phyloP scores from a whole-genome alignment of 2,329 filamentous ascomycete genomes.

The Stemphylium lycopersici region DNA sequence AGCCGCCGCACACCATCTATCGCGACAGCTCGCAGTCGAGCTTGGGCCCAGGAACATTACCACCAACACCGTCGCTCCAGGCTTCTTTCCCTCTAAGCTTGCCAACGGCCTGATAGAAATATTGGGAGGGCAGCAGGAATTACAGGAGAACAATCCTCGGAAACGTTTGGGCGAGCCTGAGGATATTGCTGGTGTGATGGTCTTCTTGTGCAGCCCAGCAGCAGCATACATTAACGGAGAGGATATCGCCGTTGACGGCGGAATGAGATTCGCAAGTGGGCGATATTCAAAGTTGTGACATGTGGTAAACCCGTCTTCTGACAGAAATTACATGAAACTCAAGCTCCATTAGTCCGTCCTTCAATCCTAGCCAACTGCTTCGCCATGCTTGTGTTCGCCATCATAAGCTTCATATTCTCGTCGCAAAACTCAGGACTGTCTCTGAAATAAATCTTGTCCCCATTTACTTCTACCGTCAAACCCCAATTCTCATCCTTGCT shows the following conservation, averaged over 20 bases:
- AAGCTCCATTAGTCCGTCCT: constrained; percentile 14
- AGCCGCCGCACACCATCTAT: constrained; percentile 48
- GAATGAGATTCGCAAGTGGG: constrained; percentile 34
- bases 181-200: constrained; percentile 48
- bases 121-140: constrained; percentile 51
- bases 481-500: constrained; percentile 29
- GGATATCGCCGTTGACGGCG: constrained; percentile 42
- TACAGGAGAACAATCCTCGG: constrained; percentile 41
- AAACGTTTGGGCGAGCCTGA: constrained; percentile 42
- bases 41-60: constrained; percentile 49
- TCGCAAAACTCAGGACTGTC: constrained; percentile 28
- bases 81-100: constrained; percentile 49
- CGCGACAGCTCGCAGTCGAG: constrained; percentile 49
- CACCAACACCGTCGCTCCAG: constrained; percentile 48
- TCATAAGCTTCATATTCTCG: constrained; percentile 37
- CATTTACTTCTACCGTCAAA: constrained; percentile 37
- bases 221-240: constrained; percentile 42
- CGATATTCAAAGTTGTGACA: constrained; percentile 35
- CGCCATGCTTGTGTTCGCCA: constrained; percentile 39
- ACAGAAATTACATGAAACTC: background rate
- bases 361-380: constrained; percentile 36
- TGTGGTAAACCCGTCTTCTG: background rate
- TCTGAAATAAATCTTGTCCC: constrained; percentile 37
- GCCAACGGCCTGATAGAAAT: constrained; percentile 48
- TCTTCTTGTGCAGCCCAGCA: constrained; percentile 42